These are phyloP conservation scores for Candida parachauliodes DNA, from an alignment of 805 yeast genomes.

Conservation along the genomic window DNA sequence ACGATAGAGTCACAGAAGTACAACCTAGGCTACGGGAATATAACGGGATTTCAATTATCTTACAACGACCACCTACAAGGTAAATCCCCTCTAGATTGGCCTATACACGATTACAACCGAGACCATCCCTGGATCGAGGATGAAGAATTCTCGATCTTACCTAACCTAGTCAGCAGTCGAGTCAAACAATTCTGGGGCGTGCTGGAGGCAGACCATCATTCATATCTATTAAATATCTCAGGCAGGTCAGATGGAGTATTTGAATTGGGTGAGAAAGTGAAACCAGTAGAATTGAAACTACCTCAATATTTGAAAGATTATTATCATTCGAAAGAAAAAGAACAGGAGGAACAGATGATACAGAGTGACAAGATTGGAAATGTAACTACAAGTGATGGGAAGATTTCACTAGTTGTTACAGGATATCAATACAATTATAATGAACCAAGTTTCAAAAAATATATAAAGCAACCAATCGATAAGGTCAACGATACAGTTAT, in stretches of 20 bases:
- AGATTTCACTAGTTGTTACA: constrained; percentile 20
- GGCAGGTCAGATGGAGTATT: constrained; percentile 35
- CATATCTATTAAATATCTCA: constrained; percentile 34
- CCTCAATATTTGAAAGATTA: constrained; percentile 31
- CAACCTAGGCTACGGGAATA: constrained; percentile 56
- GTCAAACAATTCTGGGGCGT: constrained; percentile 55
- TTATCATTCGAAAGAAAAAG: constrained; percentile 18
- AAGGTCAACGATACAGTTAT: constrained; percentile 30
- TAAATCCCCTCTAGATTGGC: constrained; percentile 51
- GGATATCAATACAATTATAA: constrained; percentile 22
- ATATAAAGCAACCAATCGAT: constrained; percentile 12
- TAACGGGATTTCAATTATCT: constrained; percentile 69
- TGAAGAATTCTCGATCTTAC: constrained; percentile 55
- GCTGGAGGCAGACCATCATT: constrained; percentile 12
- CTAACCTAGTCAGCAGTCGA: constrained; percentile 47
- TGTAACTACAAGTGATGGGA: constrained; percentile 28
- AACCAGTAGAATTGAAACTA: constrained; percentile 17
- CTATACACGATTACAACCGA: constrained; percentile 43
- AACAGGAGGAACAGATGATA: neutral
- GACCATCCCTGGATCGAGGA: constrained; percentile 45
- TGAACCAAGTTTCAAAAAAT: constrained; percentile 15
- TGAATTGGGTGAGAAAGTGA: constrained; percentile 11
- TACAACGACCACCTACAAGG: constrained; percentile 54
- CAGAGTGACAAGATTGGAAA: constrained; percentile 26
- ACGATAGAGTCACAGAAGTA: constrained; percentile 41